phyloP scores from a whole-genome alignment of 2,329 filamentous ascomycete species.

The Cytospora piceicola region DNA sequence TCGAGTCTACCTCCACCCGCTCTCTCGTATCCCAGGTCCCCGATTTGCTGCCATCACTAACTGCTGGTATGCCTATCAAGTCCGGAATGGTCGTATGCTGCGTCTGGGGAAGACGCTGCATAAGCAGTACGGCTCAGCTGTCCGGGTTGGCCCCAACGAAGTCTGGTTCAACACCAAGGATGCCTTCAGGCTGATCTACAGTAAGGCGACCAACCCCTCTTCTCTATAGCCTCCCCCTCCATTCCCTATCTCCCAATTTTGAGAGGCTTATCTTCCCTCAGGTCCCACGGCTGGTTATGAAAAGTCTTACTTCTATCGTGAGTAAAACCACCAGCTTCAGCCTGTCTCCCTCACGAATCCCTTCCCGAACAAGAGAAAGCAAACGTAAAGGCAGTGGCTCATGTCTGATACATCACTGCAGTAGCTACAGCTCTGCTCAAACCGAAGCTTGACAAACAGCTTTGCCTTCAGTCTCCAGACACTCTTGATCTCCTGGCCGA shows the following conservation, averaged over 20 bases:
- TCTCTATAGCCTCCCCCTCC: not conserved
- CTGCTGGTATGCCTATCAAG: constrained; percentile 53
- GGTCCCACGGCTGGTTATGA: constrained; percentile 52
- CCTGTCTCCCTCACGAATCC: not conserved
- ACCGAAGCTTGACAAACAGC: constrained; percentile 46
- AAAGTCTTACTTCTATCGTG: constrained; percentile 59
- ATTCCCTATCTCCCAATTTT: too few species aligned
- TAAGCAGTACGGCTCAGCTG: constrained; percentile 50
- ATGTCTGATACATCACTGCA: constrained; percentile 32
- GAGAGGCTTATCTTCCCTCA: constrained; percentile 33
- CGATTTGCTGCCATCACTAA: constrained; percentile 51
- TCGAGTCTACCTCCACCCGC: constrained; percentile 48
- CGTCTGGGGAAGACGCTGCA: constrained; percentile 51
- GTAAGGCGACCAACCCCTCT: constrained; percentile 37
- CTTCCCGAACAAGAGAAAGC: not conserved
- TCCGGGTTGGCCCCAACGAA: constrained; percentile 59
- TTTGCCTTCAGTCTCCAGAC: constrained; percentile 45
- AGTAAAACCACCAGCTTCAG: constrained; percentile 29
- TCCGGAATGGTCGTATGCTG: constrained; percentile 48
- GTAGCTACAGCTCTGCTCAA: constrained; percentile 52
- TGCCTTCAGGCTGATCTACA: constrained; percentile 53
- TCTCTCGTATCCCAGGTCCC: constrained; percentile 52
- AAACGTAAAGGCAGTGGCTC: not conserved
- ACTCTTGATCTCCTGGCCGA: constrained; percentile 57
- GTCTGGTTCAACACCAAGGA: constrained; percentile 56